phyloP scores from a whole-genome alignment of 352 stramenopile species.

The Globisporangium cystogenes region DNA sequence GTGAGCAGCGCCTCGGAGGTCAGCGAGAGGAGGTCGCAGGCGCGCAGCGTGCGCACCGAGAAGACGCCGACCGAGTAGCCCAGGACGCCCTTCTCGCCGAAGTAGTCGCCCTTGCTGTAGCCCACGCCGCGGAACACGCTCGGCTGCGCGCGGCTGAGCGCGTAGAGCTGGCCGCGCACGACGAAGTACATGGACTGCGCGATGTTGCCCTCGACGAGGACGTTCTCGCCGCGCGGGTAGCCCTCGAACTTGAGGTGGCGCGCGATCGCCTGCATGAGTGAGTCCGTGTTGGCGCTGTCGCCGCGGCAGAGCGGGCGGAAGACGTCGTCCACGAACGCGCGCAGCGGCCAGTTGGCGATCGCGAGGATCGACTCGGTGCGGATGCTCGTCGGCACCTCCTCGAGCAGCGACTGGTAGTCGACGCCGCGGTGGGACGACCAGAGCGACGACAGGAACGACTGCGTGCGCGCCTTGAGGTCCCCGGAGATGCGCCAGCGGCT shows the following conservation, averaged over 20 bases:
- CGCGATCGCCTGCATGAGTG: slow-evolving; percentile 33
- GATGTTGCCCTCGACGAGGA: slow-evolving; percentile 60
- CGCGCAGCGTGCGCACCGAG: slow-evolving; percentile 41
- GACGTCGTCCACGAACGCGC: slow-evolving; percentile 29
- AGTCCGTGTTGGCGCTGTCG: slow-evolving; percentile 16
- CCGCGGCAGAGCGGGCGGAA: slow-evolving; percentile 33
- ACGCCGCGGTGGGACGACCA: slow-evolving; percentile 62
- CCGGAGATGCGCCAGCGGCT: slow-evolving; percentile 39
- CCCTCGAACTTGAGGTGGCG: slow-evolving; percentile 50
- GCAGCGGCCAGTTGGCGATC: slow-evolving; percentile 36
- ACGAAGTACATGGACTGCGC: slow-evolving; percentile 70
- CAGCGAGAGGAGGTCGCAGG: slow-evolving; percentile 55
- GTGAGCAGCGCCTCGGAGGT: slow-evolving; percentile 30
- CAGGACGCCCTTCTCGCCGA: slow-evolving; percentile 51
- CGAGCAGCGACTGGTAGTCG: slow-evolving; percentile 49
- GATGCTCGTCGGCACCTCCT: slow-evolving; percentile 42
- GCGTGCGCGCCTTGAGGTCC: slow-evolving; percentile 32
- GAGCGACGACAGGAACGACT: slow-evolving; percentile 50
- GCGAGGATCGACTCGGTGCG: slow-evolving; percentile 42
- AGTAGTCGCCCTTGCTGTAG: slow-evolving; percentile 51
- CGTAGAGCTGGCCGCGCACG: slow-evolving; percentile 37
- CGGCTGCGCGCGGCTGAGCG: slow-evolving; percentile 22
- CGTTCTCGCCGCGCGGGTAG: slow-evolving; percentile 49
- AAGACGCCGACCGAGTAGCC: slow-evolving; percentile 41
- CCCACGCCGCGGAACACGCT: slow-evolving; percentile 14